These are phyloP conservation scores for Aureobasidium musti DNA, from an alignment of 2,329 filamentous ascomycete species.

Conservation along the genomic window DNA sequence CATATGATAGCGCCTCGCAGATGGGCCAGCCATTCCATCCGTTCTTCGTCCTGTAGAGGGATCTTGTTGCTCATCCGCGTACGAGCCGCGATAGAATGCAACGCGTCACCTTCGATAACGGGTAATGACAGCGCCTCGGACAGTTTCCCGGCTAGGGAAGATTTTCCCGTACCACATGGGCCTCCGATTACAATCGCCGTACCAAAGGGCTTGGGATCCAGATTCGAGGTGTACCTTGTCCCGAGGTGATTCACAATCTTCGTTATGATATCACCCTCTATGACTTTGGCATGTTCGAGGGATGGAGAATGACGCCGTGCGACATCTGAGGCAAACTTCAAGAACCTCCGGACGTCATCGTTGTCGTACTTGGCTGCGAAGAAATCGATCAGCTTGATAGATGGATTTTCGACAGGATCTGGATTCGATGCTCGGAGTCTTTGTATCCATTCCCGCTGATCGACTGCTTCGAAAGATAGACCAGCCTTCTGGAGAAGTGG, in stretches of 20 bases:
- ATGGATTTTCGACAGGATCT: conserved; percentile 39
- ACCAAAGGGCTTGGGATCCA: conserved; percentile 17
- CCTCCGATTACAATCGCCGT: conserved; percentile 45
- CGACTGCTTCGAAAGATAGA: conserved; percentile 49
- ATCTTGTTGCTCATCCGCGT: conserved; percentile 86
- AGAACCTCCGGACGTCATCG: conserved; percentile 43
- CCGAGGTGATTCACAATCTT: conserved; percentile 35
- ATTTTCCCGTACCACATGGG: conserved; percentile 49
- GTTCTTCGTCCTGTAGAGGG: conserved; percentile 86
- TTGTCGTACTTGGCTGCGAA: conserved; percentile 44
- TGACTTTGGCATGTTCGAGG: conserved; percentile 32
- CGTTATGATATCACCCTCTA: conserved; percentile 35
- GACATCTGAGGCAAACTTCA: conserved; percentile 54
- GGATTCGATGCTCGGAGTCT: conserved; percentile 50
- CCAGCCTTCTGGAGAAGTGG: conserved; percentile 53
- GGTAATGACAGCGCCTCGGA: conserved; percentile 38
- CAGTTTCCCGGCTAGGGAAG: conserved; percentile 43
- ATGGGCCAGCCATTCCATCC: conserved; percentile 87
- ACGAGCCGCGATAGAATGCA: conserved; percentile 42
- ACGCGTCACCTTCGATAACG: conserved; percentile 48
- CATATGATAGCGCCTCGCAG: conserved; percentile 45
- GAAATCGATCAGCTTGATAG: conserved; percentile 41
- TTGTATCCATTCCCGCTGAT: conserved; percentile 50
- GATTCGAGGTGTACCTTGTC: not conserved
- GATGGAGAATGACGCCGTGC: conserved; percentile 31